Evolutionary conservation across 345 rosid genomes (phyloP).

Genomic region (Eutrema japonicum): DNA sequence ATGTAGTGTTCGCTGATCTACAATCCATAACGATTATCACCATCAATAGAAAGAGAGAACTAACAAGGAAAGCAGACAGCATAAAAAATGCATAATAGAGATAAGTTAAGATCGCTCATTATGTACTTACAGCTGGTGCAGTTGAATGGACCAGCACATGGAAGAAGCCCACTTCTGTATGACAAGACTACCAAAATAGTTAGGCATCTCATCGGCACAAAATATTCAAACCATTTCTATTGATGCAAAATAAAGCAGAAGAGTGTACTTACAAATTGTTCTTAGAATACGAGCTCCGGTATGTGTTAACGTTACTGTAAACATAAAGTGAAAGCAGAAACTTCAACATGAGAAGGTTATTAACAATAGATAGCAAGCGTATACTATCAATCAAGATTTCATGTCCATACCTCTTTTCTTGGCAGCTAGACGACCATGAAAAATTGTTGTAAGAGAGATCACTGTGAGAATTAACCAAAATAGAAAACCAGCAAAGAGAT

Average conservation of each 20-base stretch:
- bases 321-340: background rate
- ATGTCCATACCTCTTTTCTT: no score
- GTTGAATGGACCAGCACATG: constrained; percentile 17
- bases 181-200: background rate
- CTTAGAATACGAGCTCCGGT: no score
- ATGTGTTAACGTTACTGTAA: no score
- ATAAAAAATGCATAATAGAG: background rate
- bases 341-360: background rate
- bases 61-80: background rate
- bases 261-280: no score
- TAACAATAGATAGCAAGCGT: no score
- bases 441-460: no score
- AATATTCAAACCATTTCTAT: background rate
- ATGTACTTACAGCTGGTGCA: constrained; percentile 15
- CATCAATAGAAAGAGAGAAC: background rate
- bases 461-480: no score
- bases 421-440: no score
- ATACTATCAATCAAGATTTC: no score
- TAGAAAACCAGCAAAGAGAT: no score
- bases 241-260: background rate
- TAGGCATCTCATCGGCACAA: background rate
- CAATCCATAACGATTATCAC: background rate
- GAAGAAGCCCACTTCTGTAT: constrained; percentile 33
- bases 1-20: constrained; percentile 27
- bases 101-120: background rate